These are phyloP conservation scores for Hibiscus mutabilis DNA, from an alignment of 345 rosid genomes.

Conservation along the genomic window DNA sequence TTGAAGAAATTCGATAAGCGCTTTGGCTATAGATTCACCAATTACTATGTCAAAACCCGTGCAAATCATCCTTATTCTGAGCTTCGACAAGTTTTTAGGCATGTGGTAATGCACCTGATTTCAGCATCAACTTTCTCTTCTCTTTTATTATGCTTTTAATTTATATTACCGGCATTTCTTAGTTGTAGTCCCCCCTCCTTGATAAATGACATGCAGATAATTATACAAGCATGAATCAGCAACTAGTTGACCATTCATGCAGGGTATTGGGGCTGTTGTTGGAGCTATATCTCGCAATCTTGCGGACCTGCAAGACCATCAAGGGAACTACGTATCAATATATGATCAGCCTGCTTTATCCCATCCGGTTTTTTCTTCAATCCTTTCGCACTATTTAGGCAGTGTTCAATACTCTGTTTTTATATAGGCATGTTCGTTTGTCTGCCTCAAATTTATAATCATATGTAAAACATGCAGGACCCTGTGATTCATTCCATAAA, in stretches of 20 bases:
- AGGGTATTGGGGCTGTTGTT: conserved; percentile 81
- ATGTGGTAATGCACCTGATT: conserved; percentile 49
- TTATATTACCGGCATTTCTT: background rate
- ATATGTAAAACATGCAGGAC: conserved; percentile 40
- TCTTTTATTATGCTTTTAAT: background rate
- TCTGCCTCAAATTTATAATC: background rate
- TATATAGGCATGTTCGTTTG: background rate
- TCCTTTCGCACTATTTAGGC: conserved; percentile 2
- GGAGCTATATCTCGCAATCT: conserved; percentile 83
- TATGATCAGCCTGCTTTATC: conserved; percentile 67
- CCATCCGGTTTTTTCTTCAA: conserved; percentile 39
- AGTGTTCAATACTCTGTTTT: background rate
- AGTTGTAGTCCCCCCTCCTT: background rate
- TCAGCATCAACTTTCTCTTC: background rate
- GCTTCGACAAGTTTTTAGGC: conserved; percentile 73
- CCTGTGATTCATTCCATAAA: conserved; percentile 55
- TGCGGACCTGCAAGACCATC: conserved; percentile 64
- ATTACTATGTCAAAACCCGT: conserved; percentile 78
- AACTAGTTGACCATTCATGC: conserved; percentile 25
- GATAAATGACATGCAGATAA: conserved; percentile 11
- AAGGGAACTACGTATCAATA: conserved; percentile 60
- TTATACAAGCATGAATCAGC: background rate
- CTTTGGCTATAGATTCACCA: conserved; percentile 62
- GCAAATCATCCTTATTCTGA: conserved; percentile 83
- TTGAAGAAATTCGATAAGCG: conserved; percentile 80